A percentile compares a stretch with the other conserved stretches of the same genome.
phyloP scores from a whole-genome alignment of 495 filamentous ascomycete genomes.

The Penicillium coprophilum region DNA sequence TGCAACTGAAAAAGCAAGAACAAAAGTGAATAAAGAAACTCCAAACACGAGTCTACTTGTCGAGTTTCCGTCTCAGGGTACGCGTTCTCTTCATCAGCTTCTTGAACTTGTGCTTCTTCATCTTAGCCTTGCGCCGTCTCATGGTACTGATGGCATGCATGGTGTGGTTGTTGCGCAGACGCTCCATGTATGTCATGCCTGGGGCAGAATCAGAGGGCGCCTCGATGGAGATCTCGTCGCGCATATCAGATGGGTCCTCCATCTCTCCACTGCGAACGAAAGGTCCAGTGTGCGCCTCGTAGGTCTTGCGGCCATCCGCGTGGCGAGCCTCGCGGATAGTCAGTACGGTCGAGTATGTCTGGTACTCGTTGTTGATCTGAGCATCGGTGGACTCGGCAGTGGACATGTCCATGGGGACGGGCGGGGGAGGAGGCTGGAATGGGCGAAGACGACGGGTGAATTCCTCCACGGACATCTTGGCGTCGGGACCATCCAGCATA shows the following conservation, averaged over 20 bases:
- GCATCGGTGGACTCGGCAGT: slow-evolving; percentile 23
- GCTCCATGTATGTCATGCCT: slow-evolving; percentile 44
- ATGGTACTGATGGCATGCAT: slow-evolving; percentile 78
- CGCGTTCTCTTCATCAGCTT: slow-evolving; percentile 93
- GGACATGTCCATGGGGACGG: slow-evolving; percentile 51
- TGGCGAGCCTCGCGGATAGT: slow-evolving; percentile 77
- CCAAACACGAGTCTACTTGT: slow-evolving; percentile 44
- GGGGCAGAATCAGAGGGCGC: slow-evolving; percentile 29
- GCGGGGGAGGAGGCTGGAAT: slow-evolving; percentile 75
- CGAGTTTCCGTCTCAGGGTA: slow-evolving; percentile 83
- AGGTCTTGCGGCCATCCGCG: slow-evolving; percentile 64
- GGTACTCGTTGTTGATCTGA: slow-evolving; percentile 40
- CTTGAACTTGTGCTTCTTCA: slow-evolving; percentile 99
- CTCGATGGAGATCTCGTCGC: slow-evolving; percentile 35
- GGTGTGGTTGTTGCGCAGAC: slow-evolving; percentile 36
- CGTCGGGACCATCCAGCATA: slow-evolving; percentile 41
- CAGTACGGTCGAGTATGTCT: slow-evolving; percentile 73
- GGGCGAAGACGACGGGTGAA: slow-evolving; percentile 63
- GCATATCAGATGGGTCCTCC: slow-evolving; percentile 35
- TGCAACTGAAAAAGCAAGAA: slow-evolving; percentile 25
- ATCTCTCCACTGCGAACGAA: slow-evolving; percentile 38
- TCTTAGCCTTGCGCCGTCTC: slow-evolving; percentile 86
- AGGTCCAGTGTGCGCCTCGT: slow-evolving; percentile 49
- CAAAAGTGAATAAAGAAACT: slow-evolving; percentile 13
- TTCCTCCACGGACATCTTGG: slow-evolving; percentile 52